These are phyloP conservation scores for Rhodotorula paludigena DNA, from an alignment of 768 basidiomycete genomes.

Conservation along the genomic window DNA sequence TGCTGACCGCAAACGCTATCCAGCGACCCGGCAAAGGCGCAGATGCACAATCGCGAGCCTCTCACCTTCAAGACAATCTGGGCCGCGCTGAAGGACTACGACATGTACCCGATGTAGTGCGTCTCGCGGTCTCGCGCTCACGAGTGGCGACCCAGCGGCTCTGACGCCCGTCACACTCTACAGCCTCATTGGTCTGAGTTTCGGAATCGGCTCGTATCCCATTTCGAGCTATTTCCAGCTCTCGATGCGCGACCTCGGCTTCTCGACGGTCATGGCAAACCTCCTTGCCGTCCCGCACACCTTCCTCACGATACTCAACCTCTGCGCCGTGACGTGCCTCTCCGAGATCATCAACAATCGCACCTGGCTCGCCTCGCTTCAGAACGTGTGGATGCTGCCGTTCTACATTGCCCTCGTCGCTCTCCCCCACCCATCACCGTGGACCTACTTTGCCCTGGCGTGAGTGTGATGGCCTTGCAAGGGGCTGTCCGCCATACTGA, in stretches of 20 bases:
- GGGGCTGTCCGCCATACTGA: too few relatives aligned
- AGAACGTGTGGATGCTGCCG: constrained; percentile 45
- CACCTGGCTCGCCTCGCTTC: constrained; percentile 38
- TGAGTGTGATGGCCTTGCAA: constrained; percentile 44
- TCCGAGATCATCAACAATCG: constrained; percentile 40
- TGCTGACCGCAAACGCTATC: too few relatives aligned
- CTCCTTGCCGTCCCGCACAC: constrained; percentile 45
- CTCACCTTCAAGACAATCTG: constrained; percentile 42
- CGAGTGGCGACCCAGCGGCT: not conserved
- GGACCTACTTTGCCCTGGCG: not conserved
- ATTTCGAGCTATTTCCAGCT: constrained; percentile 43
- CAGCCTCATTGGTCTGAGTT: constrained; percentile 44
- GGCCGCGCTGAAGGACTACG: constrained; percentile 43
- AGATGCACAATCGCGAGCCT: constrained; percentile 39
- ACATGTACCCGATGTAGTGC: constrained; percentile 46
- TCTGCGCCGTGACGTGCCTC: constrained; percentile 37
- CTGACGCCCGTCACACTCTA: not conserved
- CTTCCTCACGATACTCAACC: constrained; percentile 43
- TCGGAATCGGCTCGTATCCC: constrained; percentile 42
- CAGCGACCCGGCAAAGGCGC: not conserved
- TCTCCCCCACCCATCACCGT: not conserved
- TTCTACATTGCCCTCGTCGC: not conserved
- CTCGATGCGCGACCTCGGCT: constrained; percentile 40
- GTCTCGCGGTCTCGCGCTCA: constrained; percentile 46
- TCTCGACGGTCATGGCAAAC: constrained; percentile 46